These are phyloP conservation scores for Nitzschia palea DNA, from an alignment of 108 stramenopile genomes.

Conservation along the genomic window DNA sequence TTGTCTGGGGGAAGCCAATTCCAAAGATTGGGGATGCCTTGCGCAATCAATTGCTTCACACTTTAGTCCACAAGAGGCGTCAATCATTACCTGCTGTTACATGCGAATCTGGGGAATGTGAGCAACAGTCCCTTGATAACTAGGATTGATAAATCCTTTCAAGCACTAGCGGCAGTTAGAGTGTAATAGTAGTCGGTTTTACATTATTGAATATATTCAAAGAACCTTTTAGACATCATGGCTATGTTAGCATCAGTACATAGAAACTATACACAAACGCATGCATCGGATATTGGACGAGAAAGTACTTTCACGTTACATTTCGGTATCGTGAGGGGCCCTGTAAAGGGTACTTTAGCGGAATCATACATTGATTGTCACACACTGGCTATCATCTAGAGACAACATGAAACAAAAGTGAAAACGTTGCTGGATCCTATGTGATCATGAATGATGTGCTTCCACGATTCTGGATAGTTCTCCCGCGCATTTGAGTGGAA, in stretches of 20 bases:
- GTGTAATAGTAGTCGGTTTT: neutral
- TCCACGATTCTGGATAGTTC: slow-evolving; percentile 36
- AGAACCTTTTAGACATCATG: no score
- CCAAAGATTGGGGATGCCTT: slow-evolving; percentile 49
- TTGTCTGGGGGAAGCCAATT: slow-evolving; percentile 70
- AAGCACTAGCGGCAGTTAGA: neutral
- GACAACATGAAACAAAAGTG: no score
- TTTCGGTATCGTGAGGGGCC: no score
- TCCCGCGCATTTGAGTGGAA: slow-evolving; percentile 62
- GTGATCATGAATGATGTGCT: slow-evolving; percentile 27
- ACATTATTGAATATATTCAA: no score
- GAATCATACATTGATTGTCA: no score
- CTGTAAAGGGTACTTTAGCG: no score
- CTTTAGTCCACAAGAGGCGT: slow-evolving; percentile 42
- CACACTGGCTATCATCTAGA: no score
- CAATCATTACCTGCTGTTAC: neutral
- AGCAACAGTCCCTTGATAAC: neutral
- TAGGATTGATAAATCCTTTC: neutral
- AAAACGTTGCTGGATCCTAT: neutral
- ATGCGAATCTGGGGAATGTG: neutral
- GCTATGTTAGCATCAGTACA: no score
- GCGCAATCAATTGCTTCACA: slow-evolving; percentile 45
- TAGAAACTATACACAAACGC: no score
- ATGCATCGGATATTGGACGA: no score
- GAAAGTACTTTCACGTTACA: no score